Evolutionary conservation across 768 basidiomycete genomes (phyloP), one percentile per base, ranked within the genome.

Genomic region (Inosperma sp.): DNA sequence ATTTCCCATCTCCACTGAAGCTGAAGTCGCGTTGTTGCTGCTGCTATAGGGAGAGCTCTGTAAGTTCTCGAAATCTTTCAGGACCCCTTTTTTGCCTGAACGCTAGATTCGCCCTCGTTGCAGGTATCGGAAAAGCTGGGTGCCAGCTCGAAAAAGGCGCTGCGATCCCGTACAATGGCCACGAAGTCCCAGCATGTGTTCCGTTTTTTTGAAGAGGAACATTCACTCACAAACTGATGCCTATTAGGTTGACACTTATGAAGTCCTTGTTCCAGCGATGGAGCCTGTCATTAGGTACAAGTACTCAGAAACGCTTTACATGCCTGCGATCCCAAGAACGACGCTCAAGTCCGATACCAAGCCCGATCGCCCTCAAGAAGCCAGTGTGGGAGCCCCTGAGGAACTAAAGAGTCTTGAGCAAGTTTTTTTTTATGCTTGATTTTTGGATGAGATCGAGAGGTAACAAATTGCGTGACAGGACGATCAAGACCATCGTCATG

Each of bases 71-170:
- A n/a, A 14, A 12, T 41, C 22, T 25, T 7, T n/a, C n/a, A n/a
- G n/a, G n/a, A n/a, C n/a, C n/a, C n/a, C n/a, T 3, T 8, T 25
- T 25, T 17, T n/a, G n/a, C n/a, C n/a, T n/a, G n/a, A n/a, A n/a
- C n/a, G n/a, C n/a, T n/a, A n/a, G n/a, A n/a, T n/a, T n/a, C n/a
- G n/a, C n/a, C n/a, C n/a, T n/a, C n/a, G n/a, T n/a, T n/a, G n/a
- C n/a, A 41, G 39, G 39, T 41, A 25, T 41, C 8, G 39, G 39
- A 23, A 41, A 41, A 41, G 39, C 39, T 41, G 39, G 39, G 22
- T 25, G 22, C 26, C 39, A 41, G 22, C 22, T 41, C 22, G 22
- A 41, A 7, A 21, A 25, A 23, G 39, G 39, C 26, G 39, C 39
- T 23, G 5, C 39, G 4, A 41, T 41, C 22, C 39, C 39, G 13